phyloP scores from a whole-genome alignment of 2,329 filamentous ascomycete genomes.

The Polytolypa hystricis region DNA sequence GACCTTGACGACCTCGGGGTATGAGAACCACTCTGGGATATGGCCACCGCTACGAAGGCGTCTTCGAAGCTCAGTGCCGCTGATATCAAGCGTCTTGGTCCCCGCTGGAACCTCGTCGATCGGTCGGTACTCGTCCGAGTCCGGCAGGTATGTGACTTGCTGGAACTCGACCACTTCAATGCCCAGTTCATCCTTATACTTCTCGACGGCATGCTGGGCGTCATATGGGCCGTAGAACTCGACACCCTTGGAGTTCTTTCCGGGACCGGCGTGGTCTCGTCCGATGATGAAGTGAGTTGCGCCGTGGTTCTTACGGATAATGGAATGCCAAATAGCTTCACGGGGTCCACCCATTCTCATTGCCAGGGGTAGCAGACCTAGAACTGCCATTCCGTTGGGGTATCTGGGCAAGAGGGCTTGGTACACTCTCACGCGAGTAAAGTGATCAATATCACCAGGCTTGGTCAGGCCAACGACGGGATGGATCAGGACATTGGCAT shows the following conservation, averaged over 20 bases:
- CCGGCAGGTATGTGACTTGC: constrained; percentile 98
- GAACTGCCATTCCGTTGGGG: constrained; percentile 96
- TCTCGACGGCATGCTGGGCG: constrained; percentile 89
- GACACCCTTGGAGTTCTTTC: constrained; percentile 93
- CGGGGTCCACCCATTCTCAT: constrained; percentile 99
- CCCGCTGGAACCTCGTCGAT: constrained; percentile 79
- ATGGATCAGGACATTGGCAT: constrained; percentile 98
- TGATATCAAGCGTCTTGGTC: constrained; percentile 78
- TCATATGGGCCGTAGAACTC: constrained; percentile 99
- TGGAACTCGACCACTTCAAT: constrained; percentile 99
- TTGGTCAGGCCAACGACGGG: constrained; percentile 97
- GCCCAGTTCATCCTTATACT: constrained; percentile 91
- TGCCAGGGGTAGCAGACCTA: constrained; percentile 86
- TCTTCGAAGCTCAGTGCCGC: constrained; percentile 79
- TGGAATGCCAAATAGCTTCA: constrained; percentile 98
- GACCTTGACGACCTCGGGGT: constrained; percentile 94
- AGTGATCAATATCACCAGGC: constrained; percentile 98
- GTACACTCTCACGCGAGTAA: constrained; percentile 97
- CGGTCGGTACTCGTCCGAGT: constrained; percentile 91
- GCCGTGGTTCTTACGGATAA: constrained; percentile 99
- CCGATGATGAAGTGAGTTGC: constrained; percentile 99
- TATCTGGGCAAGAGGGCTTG: constrained; percentile 92
- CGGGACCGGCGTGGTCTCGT: constrained; percentile 93
- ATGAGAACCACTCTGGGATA: constrained; percentile 99
- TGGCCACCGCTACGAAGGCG: constrained; percentile 84